A percentile compares a stretch with the other conserved stretches of the same genome.
Evolutionary conservation across 441 rosid genomes (phyloP).

Genomic region (Gossypium trilobum): DNA sequence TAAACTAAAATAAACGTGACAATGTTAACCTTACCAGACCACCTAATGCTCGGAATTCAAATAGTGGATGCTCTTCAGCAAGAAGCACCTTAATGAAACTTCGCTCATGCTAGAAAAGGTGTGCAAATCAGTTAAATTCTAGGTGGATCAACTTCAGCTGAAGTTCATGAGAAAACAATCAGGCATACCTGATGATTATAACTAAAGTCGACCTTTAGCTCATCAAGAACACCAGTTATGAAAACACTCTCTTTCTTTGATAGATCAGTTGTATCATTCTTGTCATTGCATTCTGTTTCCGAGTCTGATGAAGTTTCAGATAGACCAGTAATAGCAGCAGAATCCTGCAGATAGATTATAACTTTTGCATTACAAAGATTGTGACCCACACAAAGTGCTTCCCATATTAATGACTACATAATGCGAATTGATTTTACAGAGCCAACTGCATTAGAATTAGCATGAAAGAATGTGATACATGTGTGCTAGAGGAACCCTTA

Average conservation of each 20-base stretch:
- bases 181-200: constrained; percentile 54
- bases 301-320: constrained; percentile 88
- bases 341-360: constrained; percentile 40
- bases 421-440: neutral
- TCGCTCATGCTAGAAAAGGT: constrained; percentile 43
- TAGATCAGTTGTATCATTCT: constrained; percentile 29
- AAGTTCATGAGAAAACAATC: constrained; percentile 14
- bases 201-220: constrained; percentile 70
- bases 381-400: neutral
- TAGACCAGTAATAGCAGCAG: constrained; percentile 73
- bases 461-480: neutral
- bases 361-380: constrained; percentile 5
- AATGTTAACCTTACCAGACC: constrained; percentile 62
- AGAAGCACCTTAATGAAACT: constrained; percentile 66
- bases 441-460: neutral
- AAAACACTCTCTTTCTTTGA: constrained; percentile 56
- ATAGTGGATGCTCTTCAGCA: constrained; percentile 60
- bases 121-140: constrained; percentile 25
- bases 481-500: neutral
- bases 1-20: constrained; percentile 13
- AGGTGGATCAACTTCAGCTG: constrained; percentile 15
- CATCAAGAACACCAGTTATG: constrained; percentile 84
- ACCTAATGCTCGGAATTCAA: constrained; percentile 87
- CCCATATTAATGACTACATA: neutral
- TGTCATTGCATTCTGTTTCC: constrained; percentile 44